A percentile compares a stretch with the other conserved stretches of the same genome.
These are phyloP conservation scores for Colletotrichum gigasporum DNA, from an alignment of 2,329 filamentous ascomycete genomes.

Conservation along the genomic window DNA sequence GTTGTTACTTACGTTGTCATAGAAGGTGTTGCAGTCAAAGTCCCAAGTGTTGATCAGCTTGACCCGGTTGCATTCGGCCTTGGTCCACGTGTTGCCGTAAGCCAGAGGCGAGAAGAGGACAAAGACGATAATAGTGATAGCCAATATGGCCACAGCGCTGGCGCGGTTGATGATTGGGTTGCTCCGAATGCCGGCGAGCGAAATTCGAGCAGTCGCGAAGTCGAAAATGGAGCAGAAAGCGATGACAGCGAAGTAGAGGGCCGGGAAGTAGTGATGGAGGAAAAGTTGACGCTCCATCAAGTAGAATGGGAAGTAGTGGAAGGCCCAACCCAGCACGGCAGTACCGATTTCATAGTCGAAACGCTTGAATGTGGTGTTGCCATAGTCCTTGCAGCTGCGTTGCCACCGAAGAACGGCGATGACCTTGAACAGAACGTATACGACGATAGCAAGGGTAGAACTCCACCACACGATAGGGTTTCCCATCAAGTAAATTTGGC, in stretches of 20 bases:
- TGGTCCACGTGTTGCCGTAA: constrained; percentile 96
- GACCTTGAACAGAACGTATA: constrained; percentile 87
- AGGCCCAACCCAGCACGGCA: constrained; percentile 90
- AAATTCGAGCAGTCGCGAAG: constrained; percentile 79
- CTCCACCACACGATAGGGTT: constrained; percentile 97
- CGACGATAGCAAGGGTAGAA: constrained; percentile 78
- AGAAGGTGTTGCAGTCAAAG: constrained; percentile 97
- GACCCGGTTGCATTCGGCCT: constrained; percentile 82
- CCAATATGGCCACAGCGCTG: constrained; percentile 79
- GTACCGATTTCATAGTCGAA: constrained; percentile 98
- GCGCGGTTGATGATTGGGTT: constrained; percentile 78
- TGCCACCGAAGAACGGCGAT: constrained; percentile 93
- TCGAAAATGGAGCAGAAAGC: constrained; percentile 90
- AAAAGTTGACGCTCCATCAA: constrained; percentile 98
- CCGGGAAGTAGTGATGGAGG: constrained; percentile 98
- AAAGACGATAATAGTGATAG: constrained; percentile 79
- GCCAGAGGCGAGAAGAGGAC: constrained; percentile 86
- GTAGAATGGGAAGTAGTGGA: constrained; percentile 99
- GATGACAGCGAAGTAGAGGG: constrained; percentile 93
- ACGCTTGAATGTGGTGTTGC: constrained; percentile 84
- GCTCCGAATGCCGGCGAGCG: constrained; percentile 72
- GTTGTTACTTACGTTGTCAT: constrained; percentile 77
- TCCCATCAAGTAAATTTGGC: constrained; percentile 95
- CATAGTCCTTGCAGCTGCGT: constrained; percentile 89
- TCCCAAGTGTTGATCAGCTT: constrained; percentile 94